Conservation (phyloP, 495 filamentous ascomycete genomes). For the Xylaria grammica region DNA sequence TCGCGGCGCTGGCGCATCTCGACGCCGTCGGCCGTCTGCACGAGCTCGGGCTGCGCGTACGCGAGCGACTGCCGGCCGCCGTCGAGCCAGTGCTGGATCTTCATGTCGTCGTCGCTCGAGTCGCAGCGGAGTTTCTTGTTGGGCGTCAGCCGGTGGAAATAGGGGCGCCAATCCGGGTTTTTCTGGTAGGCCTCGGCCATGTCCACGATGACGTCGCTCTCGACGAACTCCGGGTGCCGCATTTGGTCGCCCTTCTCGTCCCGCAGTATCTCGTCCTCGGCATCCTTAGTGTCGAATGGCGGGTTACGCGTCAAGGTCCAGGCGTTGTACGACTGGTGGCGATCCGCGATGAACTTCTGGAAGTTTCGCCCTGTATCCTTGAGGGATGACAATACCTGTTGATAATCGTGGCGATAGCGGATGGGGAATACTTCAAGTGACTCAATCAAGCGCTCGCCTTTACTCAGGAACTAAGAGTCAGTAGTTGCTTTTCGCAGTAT, state of each 20-base stretch:
- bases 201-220: slow-evolving; percentile 59
- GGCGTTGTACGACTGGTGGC: slow-evolving; percentile 51
- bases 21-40: slow-evolving; percentile 36
- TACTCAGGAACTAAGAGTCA: not conserved
- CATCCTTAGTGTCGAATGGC: slow-evolving; percentile 28
- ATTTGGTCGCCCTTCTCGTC: slow-evolving; percentile 33
- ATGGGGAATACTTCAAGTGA: slow-evolving; percentile 62
- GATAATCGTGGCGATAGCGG: slow-evolving; percentile 54
- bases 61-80: slow-evolving; percentile 28
- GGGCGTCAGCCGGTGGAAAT: slow-evolving; percentile 28
- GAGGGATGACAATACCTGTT: slow-evolving; percentile 43
- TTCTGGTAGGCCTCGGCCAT: slow-evolving; percentile 50
- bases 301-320: slow-evolving; percentile 42
- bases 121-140: slow-evolving; percentile 31
- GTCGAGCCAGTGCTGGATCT: slow-evolving; percentile 38
- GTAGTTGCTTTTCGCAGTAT: not conserved
- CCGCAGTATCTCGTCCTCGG: slow-evolving; percentile 28
- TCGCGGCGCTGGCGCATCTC: slow-evolving; percentile 38
- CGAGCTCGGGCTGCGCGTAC: slow-evolving; percentile 36
- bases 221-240: slow-evolving; percentile 43
- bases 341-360: slow-evolving; percentile 54
- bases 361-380: slow-evolving; percentile 52
- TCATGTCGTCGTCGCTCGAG: slow-evolving; percentile 32
- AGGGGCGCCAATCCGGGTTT: slow-evolving; percentile 37
- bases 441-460: slow-evolving; percentile 57